phyloP scores from a whole-genome alignment of 1,139 yeast genomes.

The Candida pseudoviswanathii region DNA sequence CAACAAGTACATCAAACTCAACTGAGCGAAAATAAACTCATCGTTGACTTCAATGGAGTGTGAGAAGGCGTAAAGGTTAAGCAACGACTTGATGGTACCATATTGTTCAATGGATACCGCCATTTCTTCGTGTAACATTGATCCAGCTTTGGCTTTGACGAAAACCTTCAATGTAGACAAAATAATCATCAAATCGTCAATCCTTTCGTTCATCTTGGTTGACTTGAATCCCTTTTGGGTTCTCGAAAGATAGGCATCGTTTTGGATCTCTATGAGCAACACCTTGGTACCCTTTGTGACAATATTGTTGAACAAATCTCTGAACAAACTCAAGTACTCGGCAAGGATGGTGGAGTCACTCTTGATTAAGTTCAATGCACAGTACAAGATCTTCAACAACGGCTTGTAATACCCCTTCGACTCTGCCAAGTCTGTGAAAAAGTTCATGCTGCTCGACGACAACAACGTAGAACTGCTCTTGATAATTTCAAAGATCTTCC shows the following conservation, averaged over 20 bases:
- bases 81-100: conserved; percentile 63
- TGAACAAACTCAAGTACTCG: conserved; percentile 52
- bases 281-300: conserved; percentile 60
- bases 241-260: conserved; percentile 48
- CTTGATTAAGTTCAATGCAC: conserved; percentile 48
- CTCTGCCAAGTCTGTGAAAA: conserved; percentile 41
- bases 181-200: conserved; percentile 67
- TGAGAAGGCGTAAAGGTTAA: conserved; percentile 69
- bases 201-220: conserved; percentile 38
- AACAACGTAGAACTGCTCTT: conserved; percentile 45
- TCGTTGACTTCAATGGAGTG: conserved; percentile 61
- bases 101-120: conserved; percentile 56
- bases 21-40: conserved; percentile 72
- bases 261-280: conserved; percentile 58
- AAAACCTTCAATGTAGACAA: conserved; percentile 64
- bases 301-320: conserved; percentile 59
- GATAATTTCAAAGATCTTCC: conserved; percentile 39
- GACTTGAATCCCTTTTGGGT: conserved; percentile 34
- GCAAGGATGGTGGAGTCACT: conserved; percentile 44
- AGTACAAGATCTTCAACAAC: conserved; percentile 56
- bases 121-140: conserved; percentile 46
- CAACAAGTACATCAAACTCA: conserved; percentile 67
- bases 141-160: conserved; percentile 48
- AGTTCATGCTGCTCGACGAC: conserved; percentile 48
- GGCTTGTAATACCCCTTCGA: conserved; percentile 56